Percentiles rank a stretch among this genome's conserved stretches.
Conservation (phyloP, 1,284 basidiomycete species). For the Wallemia hederae region DNA sequence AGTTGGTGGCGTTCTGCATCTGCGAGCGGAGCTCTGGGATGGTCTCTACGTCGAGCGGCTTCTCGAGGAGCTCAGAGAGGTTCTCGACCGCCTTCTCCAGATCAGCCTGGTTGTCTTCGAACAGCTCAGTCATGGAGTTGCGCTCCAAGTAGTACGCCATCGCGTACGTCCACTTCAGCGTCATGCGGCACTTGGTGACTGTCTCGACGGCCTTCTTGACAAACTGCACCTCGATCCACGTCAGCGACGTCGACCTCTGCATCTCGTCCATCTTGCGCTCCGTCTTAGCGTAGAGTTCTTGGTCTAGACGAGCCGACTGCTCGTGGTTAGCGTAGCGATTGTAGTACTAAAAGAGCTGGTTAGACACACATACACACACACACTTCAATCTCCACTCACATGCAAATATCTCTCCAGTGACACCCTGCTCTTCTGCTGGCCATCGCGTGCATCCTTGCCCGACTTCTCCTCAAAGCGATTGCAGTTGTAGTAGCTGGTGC, state of each 20-base stretch:
- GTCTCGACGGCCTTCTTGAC: conserved; percentile 90
- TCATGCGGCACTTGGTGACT: conserved; percentile 65
- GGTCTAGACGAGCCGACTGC: conserved; percentile 79
- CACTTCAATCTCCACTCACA: conserved; percentile 23
- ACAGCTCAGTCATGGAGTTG: conserved; percentile 71
- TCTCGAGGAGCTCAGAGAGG: conserved; percentile 67
- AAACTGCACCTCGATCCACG: conserved; percentile 98
- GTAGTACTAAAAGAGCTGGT: conserved; percentile 38
- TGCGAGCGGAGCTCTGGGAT: conserved; percentile 61
- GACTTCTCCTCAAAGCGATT: conserved; percentile 88
- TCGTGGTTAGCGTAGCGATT: conserved; percentile 97
- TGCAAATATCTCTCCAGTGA: conserved; percentile 88
- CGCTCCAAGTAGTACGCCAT: conserved; percentile 87
- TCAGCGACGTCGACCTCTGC: conserved; percentile 65
- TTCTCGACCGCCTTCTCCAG: conserved; percentile 85
- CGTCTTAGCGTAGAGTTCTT: conserved; percentile 71
- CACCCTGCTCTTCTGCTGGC: conserved; percentile 58
- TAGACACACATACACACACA: conserved; percentile 1
- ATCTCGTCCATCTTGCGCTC: conserved; percentile 99
- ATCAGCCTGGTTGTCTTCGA: conserved; percentile 92
- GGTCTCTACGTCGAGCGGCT: conserved; percentile 54
- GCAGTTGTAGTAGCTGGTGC: conserved; percentile 91
- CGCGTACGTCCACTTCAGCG: conserved; percentile 97
- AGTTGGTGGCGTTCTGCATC: conserved; percentile 36
- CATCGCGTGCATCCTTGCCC: conserved; percentile 60